These are phyloP conservation scores for Dictyostelium intermedium DNA, from an alignment of 78 protist genomes.

Conservation along the genomic window DNA sequence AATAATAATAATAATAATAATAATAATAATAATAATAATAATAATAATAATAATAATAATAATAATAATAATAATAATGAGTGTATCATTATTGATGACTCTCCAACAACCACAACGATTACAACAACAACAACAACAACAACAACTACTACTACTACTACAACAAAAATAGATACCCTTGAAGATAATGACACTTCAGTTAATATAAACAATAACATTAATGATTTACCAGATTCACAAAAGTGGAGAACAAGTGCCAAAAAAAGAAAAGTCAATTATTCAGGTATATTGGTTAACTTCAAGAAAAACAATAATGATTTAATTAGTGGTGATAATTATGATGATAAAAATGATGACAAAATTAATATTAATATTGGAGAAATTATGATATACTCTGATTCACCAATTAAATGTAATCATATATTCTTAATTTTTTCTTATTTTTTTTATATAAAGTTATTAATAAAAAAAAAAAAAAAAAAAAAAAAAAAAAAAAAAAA, in stretches of 20 bases:
- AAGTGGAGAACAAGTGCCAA: neutral
- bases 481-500: neutral
- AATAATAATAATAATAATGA: neutral
- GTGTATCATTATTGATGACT: neutral
- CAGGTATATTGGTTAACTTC: neutral
- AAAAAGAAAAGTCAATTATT: neutral
- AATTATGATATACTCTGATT: neutral
- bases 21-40: neutral
- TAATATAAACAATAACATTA: neutral
- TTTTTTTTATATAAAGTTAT: too few species aligned
- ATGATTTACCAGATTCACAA: neutral
- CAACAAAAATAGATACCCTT: too few species aligned
- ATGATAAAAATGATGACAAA: too few species aligned
- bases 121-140: too few species aligned
- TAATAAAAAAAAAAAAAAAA: neutral
- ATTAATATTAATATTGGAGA: neutral
- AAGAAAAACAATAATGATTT: neutral
- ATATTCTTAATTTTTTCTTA: neutral
- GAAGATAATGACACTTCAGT: neutral
- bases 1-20: conserved; percentile 1
- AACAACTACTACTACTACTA: too few species aligned
- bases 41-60: neutral
- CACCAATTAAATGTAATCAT: neutral
- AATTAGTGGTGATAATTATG: neutral
- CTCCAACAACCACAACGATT: too few species aligned